Conservation (phyloP, 2,329 filamentous ascomycete species). For the Curvularia hawaiiensis region DNA sequence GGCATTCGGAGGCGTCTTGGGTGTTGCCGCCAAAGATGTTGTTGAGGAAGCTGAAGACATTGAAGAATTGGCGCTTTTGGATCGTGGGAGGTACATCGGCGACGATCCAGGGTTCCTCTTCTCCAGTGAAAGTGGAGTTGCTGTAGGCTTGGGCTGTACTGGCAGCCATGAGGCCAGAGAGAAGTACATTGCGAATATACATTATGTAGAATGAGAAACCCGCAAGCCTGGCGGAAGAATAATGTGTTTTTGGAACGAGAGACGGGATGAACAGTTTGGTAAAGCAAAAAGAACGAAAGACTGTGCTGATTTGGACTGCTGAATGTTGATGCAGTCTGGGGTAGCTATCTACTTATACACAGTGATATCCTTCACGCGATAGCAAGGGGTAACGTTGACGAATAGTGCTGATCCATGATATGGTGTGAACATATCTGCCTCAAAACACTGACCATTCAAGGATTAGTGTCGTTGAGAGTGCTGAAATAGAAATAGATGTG, state of each 20-base stretch:
- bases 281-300: slow-evolving; percentile 20
- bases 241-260: not conserved
- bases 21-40: slow-evolving; percentile 13
- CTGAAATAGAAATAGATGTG: slow-evolving; percentile 20
- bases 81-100: slow-evolving; percentile 7
- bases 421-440: slow-evolving; percentile 13
- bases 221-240: slow-evolving; percentile 12
- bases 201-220: slow-evolving; percentile 25
- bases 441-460: slow-evolving; percentile 16
- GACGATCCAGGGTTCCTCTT: slow-evolving; percentile 21
- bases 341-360: slow-evolving; percentile 28
- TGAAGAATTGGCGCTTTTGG: slow-evolving; percentile 24
- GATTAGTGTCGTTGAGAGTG: slow-evolving; percentile 10
- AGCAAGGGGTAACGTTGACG: slow-evolving; percentile 25
- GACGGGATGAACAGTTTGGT: not conserved
- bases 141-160: slow-evolving; percentile 34
- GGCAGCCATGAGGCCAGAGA: slow-evolving; percentile 32
- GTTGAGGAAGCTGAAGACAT: slow-evolving; percentile 13
- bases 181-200: slow-evolving; percentile 40
- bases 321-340: slow-evolving; percentile 7
- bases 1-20: slow-evolving; percentile 24
- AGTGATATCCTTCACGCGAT: slow-evolving; percentile 5
- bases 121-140: slow-evolving; percentile 21
- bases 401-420: slow-evolving; percentile 7
- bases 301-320: slow-evolving; percentile 15